phyloP scores from a whole-genome alignment of 192 early-diverging fungal species.

The Umbelopsis ramanniana region DNA sequence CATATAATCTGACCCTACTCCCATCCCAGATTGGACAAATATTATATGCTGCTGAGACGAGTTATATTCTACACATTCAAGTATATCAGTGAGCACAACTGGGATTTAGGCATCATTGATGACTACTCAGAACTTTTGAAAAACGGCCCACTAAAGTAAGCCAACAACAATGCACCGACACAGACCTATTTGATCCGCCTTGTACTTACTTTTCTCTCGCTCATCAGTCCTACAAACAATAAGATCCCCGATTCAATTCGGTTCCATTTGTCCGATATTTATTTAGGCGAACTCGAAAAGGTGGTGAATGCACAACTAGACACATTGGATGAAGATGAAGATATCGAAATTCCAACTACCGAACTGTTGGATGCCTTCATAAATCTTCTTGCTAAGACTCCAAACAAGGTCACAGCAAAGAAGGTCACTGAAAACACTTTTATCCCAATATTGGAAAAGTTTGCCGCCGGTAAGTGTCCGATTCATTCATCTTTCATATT shows the following conservation, averaged over 20 bases:
- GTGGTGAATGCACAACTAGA: conserved; percentile 50
- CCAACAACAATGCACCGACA: not conserved
- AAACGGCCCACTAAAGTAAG: conserved; percentile 69
- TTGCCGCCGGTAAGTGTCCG: conserved; percentile 28
- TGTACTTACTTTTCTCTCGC: conserved; percentile 6
- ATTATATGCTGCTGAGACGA: conserved; percentile 70
- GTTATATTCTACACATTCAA: conserved; percentile 66
- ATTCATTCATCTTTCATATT: not conserved
- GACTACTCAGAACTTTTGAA: conserved; percentile 57
- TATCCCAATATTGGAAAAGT: conserved; percentile 41
- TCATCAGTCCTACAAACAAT: conserved; percentile 57
- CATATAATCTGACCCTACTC: not conserved
- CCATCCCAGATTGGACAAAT: conserved; percentile 73
- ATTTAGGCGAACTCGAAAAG: conserved; percentile 73
- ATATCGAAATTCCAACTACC: conserved; percentile 50
- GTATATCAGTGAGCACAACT: conserved; percentile 61
- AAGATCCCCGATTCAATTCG: conserved; percentile 68
- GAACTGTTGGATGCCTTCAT: conserved; percentile 57
- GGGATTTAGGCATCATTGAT: conserved; percentile 56
- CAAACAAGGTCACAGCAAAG: conserved; percentile 53
- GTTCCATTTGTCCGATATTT: conserved; percentile 75
- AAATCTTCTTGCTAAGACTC: conserved; percentile 48
- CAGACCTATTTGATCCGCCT: not conserved
- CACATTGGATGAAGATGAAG: conserved; percentile 33
- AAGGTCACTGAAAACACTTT: conserved; percentile 57